Evolutionary conservation across 805 yeast genomes (phyloP).

Genomic region (Kodamaea kaohsiungensis): DNA sequence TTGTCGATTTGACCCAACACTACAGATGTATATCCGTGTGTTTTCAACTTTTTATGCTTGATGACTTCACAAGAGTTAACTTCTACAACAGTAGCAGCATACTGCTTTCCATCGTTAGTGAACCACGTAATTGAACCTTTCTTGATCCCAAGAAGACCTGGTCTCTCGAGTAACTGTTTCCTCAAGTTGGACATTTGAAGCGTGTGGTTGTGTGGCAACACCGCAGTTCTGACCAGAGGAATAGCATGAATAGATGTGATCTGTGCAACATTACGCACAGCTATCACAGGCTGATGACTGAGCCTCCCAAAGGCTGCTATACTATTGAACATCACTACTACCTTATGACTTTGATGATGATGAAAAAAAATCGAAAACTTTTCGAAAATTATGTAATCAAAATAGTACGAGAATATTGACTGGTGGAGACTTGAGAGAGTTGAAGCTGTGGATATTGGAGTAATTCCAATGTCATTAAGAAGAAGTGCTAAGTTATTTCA

Average conservation of each 20-base stretch:
- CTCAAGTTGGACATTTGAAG: slow-evolving; percentile 69
- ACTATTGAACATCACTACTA: slow-evolving; percentile 11
- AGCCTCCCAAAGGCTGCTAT: slow-evolving; percentile 35
- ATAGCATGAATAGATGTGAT: slow-evolving; percentile 52
- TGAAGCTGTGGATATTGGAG: too few species aligned
- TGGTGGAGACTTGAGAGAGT: too few species aligned
- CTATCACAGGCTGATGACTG: slow-evolving; percentile 34
- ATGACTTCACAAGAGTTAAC: slow-evolving; percentile 87
- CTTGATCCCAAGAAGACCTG: slow-evolving; percentile 83
- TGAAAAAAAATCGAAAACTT: slow-evolving; percentile 4
- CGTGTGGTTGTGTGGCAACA: slow-evolving; percentile 62
- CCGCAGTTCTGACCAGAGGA: slow-evolving; percentile 46
- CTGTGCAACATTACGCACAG: slow-evolving; percentile 34
- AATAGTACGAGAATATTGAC: too few species aligned
- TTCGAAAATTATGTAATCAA: neutral
- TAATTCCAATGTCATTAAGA: too few species aligned
- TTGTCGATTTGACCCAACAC: slow-evolving; percentile 83
- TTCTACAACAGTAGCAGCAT: slow-evolving; percentile 86
- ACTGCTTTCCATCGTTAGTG: slow-evolving; percentile 64
- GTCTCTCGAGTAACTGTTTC: slow-evolving; percentile 70
- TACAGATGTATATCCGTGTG: slow-evolving; percentile 82
- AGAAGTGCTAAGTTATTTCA: too few species aligned
- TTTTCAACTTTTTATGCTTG: slow-evolving; percentile 64
- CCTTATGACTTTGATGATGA: neutral
- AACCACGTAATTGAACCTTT: slow-evolving; percentile 90